Base-by-base conservation (phyloP, 2,329 filamentous ascomycete species). In the Arthrinium puccinioides region DNA sequence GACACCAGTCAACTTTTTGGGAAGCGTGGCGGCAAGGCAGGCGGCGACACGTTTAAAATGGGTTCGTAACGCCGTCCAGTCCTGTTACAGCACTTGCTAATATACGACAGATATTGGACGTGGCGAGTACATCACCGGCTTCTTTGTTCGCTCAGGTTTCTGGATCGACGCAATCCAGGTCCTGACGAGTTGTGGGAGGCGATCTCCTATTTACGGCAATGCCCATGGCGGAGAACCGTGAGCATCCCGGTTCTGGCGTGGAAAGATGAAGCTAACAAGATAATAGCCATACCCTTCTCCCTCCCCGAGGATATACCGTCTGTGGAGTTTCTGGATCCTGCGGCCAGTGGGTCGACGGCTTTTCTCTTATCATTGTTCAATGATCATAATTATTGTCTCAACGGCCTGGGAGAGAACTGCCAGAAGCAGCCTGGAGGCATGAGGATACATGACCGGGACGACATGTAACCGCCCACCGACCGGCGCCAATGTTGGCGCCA, bases 161-260 rank as follows among this genome's bases (percentile, higher is more conserved):
- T 92, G 84, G 79, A 82, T 97, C 47, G 87, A 96, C 57, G 90
- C 82, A 10, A 74, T 97, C 36, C 87, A 95, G 57, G 82, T 97
- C 45, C 66, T 96, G 60, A 97, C 92, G 2, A 96, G 82, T 52
- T 65, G 87, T 42, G 89, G 89, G n/a, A 76, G 89, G 50, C 84
- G 82, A 57, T 96, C 90, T 23, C 78, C 82, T 38, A 65, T 94
- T 43, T 97, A 82, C 68, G 92, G 92, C 41, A 92, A 94, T 50
- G 62, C 80, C 9, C 69, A 70, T 46, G 87, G 87, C 38, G 89
- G 89, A 46, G 84, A 83, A 54, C 79, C 79, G 88, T 96, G 77
- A 62, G 87, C 26, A 21, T 19, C 26, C n/a, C 8, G 20, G 24
- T 78, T n/a, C 30, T 21, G n/a, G 7, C 27, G 19, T 19, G 13